Evolutionary conservation across 805 yeast species (phyloP), one percentile per base, ranked within the genome.

Genomic region (Suhomyces tanzawaensis): DNA sequence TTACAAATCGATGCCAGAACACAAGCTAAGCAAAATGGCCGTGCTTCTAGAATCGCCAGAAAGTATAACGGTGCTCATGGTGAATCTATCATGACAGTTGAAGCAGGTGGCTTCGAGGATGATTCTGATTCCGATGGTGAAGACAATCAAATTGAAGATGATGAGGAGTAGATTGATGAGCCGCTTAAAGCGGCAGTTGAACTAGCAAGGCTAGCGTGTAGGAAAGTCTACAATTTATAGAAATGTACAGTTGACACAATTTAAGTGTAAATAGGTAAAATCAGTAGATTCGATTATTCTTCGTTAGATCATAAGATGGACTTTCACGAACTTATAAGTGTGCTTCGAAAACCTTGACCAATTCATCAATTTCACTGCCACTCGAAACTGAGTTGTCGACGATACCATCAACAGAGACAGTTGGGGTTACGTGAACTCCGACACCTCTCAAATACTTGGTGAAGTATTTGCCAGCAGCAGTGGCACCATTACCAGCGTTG

Each of bases 401-500:
- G 34, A 83, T 76, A 1, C 95, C 95, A 56, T 86, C 76, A 27
- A 87, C 64, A 15, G 74, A 58, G 11, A 85, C 84, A 4, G 93
- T 81, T 15, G 96, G 96, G 3, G 93, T 85, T n/a, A 84, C 81
- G 55, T 88, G 95, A 26, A 84, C 77, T 30, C 91, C 88, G 29
- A 81, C 76, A 41, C 85, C 86, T 55, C 96, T 74, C 37, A 79
- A 80, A 54, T 77, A 78, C 56, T 80, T 73, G 14, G 89, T 74
- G 54, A 85, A 86, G 51, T 81, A 82, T 62, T 86, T 88, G 44
- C 85, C 50, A 52, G 86, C 95, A 23, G 59, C 69, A 3, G 77
- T 69, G 25, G 81, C 70, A 5, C 58, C 66, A 48, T 80, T 82
- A 7, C 93, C 91, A 3, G 57, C 51, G 51, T 85, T 84, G 19